phyloP scores from a whole-genome alignment of 306 rosid species.

The Medicago lupulina region DNA sequence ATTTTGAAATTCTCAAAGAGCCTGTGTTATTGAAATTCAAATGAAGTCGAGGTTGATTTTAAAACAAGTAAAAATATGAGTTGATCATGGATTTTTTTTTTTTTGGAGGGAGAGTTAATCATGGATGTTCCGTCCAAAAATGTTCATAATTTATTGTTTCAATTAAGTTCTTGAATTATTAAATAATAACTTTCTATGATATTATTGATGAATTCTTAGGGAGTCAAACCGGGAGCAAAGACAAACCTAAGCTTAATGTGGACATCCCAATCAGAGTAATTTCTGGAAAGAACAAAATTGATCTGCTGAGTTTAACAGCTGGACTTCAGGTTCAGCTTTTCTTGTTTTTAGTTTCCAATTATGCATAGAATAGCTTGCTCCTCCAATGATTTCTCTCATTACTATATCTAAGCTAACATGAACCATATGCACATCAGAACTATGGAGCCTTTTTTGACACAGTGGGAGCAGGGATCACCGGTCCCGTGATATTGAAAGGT shows the following conservation, averaged over 20 bases:
- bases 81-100: too few relatives aligned
- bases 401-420: constrained; percentile 30
- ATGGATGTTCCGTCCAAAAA: too few relatives aligned
- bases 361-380: constrained; percentile 13
- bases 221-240: constrained; percentile 60
- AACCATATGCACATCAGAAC: constrained; percentile 56
- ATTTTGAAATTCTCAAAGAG: neutral
- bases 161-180: too few relatives aligned
- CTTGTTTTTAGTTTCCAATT: constrained; percentile 22
- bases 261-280: constrained; percentile 66
- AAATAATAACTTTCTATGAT: neutral
- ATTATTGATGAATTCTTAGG: constrained; percentile 56
- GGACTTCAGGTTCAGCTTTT: constrained; percentile 85
- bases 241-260: constrained; percentile 52
- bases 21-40: too few relatives aligned
- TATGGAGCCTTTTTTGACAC: constrained; percentile 82
- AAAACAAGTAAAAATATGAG: too few relatives aligned
- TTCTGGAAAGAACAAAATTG: constrained; percentile 78
- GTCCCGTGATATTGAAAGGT: constrained; percentile 80
- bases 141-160: too few relatives aligned
- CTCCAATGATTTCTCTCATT: neutral
- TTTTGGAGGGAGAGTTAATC: neutral
- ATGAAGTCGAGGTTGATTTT: too few relatives aligned
- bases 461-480: constrained; percentile 87
- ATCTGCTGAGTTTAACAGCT: constrained; percentile 89